A percentile compares a stretch with the other conserved stretches of the same genome.
These are phyloP conservation scores for Ogataea chonburiensis DNA, from an alignment of 805 yeast species.

Conservation along the genomic window DNA sequence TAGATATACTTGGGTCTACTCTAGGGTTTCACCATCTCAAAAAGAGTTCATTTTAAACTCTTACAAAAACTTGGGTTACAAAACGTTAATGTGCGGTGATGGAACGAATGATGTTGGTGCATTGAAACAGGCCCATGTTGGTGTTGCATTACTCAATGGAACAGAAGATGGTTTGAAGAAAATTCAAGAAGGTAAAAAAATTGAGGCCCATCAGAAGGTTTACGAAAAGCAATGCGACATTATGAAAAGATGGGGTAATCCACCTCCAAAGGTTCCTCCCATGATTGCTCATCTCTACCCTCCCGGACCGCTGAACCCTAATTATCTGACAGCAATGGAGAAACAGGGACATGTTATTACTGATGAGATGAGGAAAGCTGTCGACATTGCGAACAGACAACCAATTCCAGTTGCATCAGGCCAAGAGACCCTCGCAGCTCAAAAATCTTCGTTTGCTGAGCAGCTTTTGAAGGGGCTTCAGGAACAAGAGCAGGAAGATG, in stretches of 20 bases:
- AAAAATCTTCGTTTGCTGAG: constrained; percentile 54
- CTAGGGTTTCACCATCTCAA: constrained; percentile 95
- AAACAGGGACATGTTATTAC: constrained; percentile 78
- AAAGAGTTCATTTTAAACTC: constrained; percentile 87
- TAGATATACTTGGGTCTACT: constrained; percentile 93
- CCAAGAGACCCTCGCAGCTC: constrained; percentile 31
- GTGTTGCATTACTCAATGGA: constrained; percentile 96
- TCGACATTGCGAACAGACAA: constrained; percentile 45
- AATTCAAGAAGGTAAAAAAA: constrained; percentile 74
- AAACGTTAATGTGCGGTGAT: constrained; percentile 98
- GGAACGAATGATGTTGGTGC: constrained; percentile 99
- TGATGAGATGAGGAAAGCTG: constrained; percentile 65
- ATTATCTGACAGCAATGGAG: constrained; percentile 82
- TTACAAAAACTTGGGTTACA: constrained; percentile 84
- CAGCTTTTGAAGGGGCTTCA: constrained; percentile 55
- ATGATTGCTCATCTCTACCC: constrained; percentile 94
- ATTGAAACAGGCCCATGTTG: constrained; percentile 95
- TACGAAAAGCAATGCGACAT: constrained; percentile 84
- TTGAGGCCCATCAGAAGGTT: constrained; percentile 60
- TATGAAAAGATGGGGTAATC: constrained; percentile 78
- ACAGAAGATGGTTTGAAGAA: constrained; percentile 92
- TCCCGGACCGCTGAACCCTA: constrained; percentile 90
- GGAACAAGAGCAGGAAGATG: constrained; percentile 61
- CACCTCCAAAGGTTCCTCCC: constrained; percentile 79
- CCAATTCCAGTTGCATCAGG: constrained; percentile 11